Conservation (phyloP, 768 basidiomycete species). For the Cantharellus anzutake region DNA sequence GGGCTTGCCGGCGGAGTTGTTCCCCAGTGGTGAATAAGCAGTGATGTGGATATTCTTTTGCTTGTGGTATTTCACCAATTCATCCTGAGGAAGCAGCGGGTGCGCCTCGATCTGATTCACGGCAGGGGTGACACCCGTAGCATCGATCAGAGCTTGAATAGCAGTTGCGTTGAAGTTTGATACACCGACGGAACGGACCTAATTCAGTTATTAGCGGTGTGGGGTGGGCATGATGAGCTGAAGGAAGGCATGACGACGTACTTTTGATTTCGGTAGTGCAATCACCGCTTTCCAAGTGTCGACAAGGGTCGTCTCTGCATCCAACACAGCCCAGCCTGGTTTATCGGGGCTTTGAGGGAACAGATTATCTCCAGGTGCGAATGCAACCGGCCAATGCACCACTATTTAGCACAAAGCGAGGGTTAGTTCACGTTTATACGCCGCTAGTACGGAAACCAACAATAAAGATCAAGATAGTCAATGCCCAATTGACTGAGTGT, state of each 20-base stretch:
- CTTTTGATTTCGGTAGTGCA: constrained; percentile 36
- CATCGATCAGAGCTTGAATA: constrained; percentile 44
- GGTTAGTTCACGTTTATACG: neutral
- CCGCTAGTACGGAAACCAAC: constrained; percentile 21
- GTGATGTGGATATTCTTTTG: constrained; percentile 50
- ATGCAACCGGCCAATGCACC: constrained; percentile 65
- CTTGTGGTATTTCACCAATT: constrained; percentile 50
- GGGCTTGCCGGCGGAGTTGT: constrained; percentile 43
- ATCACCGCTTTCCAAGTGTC: constrained; percentile 77
- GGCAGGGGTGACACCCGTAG: constrained; percentile 54
- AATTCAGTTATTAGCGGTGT: neutral
- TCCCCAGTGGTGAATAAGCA: constrained; percentile 57
- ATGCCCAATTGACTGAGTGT: constrained; percentile 53
- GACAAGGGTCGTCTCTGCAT: constrained; percentile 27
- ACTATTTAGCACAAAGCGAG: constrained; percentile 23
- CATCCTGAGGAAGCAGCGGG: constrained; percentile 57
- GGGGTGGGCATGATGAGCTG: neutral
- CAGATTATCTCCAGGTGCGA: constrained; percentile 32
- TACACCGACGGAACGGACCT: constrained; percentile 59
- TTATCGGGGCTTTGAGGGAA: constrained; percentile 15
- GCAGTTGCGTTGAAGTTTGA: constrained; percentile 60
- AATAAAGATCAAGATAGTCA: constrained; percentile 66
- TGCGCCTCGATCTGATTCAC: constrained; percentile 76
- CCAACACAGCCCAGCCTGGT: constrained; percentile 13
- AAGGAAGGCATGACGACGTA: neutral